Evolutionary conservation across 495 filamentous ascomycete genomes (phyloP).

Genomic region (Pyronema domesticum): DNA sequence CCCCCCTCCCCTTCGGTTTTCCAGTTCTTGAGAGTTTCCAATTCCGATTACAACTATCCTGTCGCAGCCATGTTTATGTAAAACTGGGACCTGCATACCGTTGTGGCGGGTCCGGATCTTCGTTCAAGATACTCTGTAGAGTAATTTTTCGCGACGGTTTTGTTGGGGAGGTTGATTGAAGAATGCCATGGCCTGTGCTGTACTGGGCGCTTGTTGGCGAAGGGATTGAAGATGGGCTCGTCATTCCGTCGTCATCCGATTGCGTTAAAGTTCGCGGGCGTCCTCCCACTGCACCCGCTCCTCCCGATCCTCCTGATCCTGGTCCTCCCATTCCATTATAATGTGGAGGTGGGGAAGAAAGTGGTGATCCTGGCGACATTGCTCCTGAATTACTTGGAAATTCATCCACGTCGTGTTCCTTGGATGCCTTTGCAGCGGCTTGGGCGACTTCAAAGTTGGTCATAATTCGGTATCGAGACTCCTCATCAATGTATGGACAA

Average conservation of each 20-base stretch:
- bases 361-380: neutral
- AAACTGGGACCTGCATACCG: neutral
- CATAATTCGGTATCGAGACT: neutral
- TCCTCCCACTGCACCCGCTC: too few species aligned
- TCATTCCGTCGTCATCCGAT: neutral
- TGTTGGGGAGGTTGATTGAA: neutral
- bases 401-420: neutral
- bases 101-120: neutral
- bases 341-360: neutral
- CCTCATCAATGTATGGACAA: neutral
- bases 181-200: neutral
- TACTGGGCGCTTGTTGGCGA: neutral
- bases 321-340: neutral
- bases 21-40: too few species aligned
- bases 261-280: neutral
- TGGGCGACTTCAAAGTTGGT: constrained; percentile 1
- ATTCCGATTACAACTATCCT: too few species aligned
- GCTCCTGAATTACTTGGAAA: neutral
- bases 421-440: neutral
- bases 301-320: too few species aligned
- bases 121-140: neutral
- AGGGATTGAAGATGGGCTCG: neutral
- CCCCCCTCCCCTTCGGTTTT: too few species aligned
- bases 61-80: too few species aligned
- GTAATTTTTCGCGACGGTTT: neutral